Percentiles rank a stretch among this genome's conserved stretches.
Conservation (phyloP, 2,329 filamentous ascomycete genomes). For the Cladosporium sp. region DNA sequence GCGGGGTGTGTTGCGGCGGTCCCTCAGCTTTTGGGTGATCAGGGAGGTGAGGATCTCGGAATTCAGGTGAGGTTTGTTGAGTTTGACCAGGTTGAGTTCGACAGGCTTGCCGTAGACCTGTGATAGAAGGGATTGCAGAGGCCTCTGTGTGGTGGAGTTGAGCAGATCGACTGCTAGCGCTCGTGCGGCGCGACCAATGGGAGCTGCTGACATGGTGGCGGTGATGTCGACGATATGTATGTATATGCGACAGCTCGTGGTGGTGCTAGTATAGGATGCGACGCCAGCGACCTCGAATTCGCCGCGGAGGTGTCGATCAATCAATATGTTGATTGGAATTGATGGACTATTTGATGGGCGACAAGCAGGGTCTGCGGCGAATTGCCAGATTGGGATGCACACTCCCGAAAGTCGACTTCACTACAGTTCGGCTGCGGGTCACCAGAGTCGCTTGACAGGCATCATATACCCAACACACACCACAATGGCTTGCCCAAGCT, state of each 20-base stretch:
- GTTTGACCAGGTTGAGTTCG: conserved; percentile 25
- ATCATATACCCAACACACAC: background rate
- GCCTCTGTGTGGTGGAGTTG: conserved; percentile 16
- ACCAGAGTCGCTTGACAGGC: background rate
- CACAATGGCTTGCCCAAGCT: conserved; percentile 14
- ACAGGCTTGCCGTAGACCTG: conserved; percentile 29
- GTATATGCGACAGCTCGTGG: conserved; percentile 1
- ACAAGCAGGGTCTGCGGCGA: background rate
- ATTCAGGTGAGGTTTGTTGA: conserved; percentile 27
- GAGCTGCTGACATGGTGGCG: conserved; percentile 1
- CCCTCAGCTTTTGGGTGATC: conserved; percentile 25
- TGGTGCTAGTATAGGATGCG: background rate
- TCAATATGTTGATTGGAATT: conserved; percentile 5
- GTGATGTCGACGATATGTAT: conserved; percentile 5
- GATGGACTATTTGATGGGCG: background rate
- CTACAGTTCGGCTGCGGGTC: background rate
- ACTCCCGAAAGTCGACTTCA: conserved; percentile 6
- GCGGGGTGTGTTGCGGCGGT: conserved; percentile 26
- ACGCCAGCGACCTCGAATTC: background rate
- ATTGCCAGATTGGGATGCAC: background rate
- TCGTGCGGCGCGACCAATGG: conserved; percentile 9
- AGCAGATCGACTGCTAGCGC: conserved; percentile 14
- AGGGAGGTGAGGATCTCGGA: conserved; percentile 29
- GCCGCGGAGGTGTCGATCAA: conserved; percentile 6
- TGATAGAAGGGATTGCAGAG: conserved; percentile 21